phyloP scores from a whole-genome alignment of 2,329 filamentous ascomycete species.

The Clarireedia paspali region DNA sequence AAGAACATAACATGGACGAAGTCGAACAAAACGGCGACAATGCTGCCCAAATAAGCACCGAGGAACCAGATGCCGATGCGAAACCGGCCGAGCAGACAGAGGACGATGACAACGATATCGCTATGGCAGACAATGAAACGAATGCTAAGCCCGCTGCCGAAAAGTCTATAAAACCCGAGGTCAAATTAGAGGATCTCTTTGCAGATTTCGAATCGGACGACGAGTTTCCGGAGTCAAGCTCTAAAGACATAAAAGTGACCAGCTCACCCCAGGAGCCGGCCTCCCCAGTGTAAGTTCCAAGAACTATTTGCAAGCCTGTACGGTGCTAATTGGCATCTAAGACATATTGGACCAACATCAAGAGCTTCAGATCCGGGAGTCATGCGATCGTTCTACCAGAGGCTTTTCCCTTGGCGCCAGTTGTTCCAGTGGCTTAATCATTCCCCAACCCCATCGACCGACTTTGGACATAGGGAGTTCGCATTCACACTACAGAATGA shows the following conservation, averaged over 20 bases:
- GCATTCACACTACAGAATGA: constrained; percentile 92
- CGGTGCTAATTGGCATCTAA: constrained; percentile 17
- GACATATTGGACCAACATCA: constrained; percentile 31
- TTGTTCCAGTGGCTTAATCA: constrained; percentile 99
- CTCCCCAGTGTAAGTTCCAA: constrained; percentile 37
- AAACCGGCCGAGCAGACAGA: constrained; percentile 11
- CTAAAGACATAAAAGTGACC: constrained; percentile 32
- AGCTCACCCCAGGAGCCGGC: constrained; percentile 38
- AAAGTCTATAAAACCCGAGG: constrained; percentile 18
- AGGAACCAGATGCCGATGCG: constrained; percentile 1
- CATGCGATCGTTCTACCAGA: constrained; percentile 91
- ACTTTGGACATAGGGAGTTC: constrained; percentile 92
- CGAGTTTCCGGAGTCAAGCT: constrained; percentile 46
- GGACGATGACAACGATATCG: constrained; percentile 21
- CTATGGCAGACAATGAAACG: constrained; percentile 19
- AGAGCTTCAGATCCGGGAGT: constrained; percentile 68
- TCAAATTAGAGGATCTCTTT: constrained; percentile 53
- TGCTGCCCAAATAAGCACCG: constrained; percentile 6
- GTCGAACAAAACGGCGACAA: constrained; percentile 27
- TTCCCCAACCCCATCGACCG: constrained; percentile 72
- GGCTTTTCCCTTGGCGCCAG: constrained; percentile 87
- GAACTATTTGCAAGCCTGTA: neutral
- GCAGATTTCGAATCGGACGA: constrained; percentile 52
- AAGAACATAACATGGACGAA: constrained; percentile 29
- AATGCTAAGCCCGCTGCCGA: constrained; percentile 8